Evolutionary conservation across 331 rosid species (phyloP), one percentile per base, ranked within the genome.

Genomic region (Saraca asoca): DNA sequence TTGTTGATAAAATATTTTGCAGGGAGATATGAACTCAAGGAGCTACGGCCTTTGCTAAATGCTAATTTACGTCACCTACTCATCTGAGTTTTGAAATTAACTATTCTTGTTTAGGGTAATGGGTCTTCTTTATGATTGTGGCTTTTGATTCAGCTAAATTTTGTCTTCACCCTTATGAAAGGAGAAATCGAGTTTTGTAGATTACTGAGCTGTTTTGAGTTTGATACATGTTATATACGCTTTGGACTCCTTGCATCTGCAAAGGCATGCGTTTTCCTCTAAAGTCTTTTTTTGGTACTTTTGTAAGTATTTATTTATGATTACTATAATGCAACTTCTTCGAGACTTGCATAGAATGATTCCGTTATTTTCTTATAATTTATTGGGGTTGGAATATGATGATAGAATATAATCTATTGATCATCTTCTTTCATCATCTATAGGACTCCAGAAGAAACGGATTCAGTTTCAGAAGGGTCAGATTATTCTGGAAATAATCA

Each of bases 361-460:
- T 66, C 49, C 29, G 56, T 2, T 56, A 34, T 62, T 24, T 57
- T 16, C 56, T 66, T 51, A 49, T 53, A 51, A 31, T 54, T 6
- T 33, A 10, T 24, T 24, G 31, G 31, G 3, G 3, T 24, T 75
- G 37, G 50, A 75, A 65, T 70, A 64, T 80, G 69, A 72, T 63
- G 51, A 44, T 79, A 60, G 59, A 50, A 56, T 68, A 46, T 41
- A 34, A 54, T 68, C 31, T 1, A 24, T 24, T 3, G 31, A 24
- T 24, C 60, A 13, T 68, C 18, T 55, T 82, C 67, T 54, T 75
- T 79, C 38, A 31, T 75, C 62, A 17, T 73, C 54, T 51, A 48
- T 68, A 94, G 99, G 99, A 83, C 91, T 68, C 95, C 89, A 2
- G 97, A 71, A 56, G 95, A 81, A 58, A 81, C 87, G 44, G 85